phyloP scores from a whole-genome alignment of 2,329 filamentous ascomycete genomes.

The Lecanicillium sp. region DNA sequence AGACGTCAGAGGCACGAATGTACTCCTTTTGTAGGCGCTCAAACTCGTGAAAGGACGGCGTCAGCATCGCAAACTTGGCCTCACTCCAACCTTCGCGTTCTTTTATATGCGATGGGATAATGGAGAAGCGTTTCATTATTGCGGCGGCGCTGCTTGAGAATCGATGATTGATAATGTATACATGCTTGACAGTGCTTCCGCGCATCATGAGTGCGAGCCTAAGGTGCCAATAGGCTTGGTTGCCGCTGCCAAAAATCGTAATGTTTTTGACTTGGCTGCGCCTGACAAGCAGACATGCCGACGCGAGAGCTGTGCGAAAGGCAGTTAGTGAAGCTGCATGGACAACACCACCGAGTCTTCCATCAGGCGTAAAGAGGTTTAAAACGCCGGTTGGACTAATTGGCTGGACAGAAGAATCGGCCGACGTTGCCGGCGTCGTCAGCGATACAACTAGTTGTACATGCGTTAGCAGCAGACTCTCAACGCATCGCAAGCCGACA shows the following conservation, averaged over 20 bases:
- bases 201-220: conserved; percentile 71
- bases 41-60: conserved; percentile 62
- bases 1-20: conserved; percentile 64
- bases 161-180: conserved; percentile 75
- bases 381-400: conserved; percentile 56
- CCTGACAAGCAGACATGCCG: conserved; percentile 54
- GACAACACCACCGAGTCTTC: conserved; percentile 57
- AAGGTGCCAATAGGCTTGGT: conserved; percentile 92
- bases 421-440: conserved; percentile 29
- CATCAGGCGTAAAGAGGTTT: conserved; percentile 57
- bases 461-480: conserved; percentile 1
- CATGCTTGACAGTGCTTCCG: conserved; percentile 60
- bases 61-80: conserved; percentile 61
- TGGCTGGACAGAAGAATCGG: conserved; percentile 19
- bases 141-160: conserved; percentile 50
- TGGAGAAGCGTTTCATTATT: conserved; percentile 40
- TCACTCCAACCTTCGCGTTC: conserved; percentile 52
- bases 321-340: conserved; percentile 69
- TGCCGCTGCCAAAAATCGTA: conserved; percentile 78
- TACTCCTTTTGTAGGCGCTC: conserved; percentile 60
- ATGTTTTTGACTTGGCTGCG: conserved; percentile 66
- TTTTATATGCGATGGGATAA: conserved; percentile 34
- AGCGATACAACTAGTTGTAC: conserved; percentile 52
- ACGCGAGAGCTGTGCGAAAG: conserved; percentile 70
- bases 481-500: neutral